Conservation (phyloP, 768 basidiomycete species). For the Pilatotrama ljubarskyi region DNA sequence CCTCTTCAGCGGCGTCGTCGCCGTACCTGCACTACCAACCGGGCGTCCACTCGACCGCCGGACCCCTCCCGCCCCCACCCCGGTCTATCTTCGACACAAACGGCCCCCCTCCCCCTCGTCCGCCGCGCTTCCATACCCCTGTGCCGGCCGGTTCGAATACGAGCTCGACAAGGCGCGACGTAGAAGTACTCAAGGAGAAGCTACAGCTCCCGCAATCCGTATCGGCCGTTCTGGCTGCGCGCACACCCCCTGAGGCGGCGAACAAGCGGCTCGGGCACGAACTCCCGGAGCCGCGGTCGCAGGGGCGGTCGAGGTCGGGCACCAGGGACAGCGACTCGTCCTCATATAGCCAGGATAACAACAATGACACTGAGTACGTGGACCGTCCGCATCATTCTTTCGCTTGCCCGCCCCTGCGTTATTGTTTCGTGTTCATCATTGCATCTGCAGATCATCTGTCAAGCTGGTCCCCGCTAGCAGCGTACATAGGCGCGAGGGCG, state of each 20-base stretch:
- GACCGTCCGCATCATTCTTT: background rate
- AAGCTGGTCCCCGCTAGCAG: slow-evolving; percentile 16
- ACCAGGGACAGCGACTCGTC: slow-evolving; percentile 11
- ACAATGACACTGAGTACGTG: slow-evolving; percentile 27
- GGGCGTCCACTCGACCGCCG: slow-evolving; percentile 68
- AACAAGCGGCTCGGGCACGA: slow-evolving; percentile 8
- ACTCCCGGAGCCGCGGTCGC: background rate
- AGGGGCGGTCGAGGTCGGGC: background rate
- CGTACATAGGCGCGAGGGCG: slow-evolving; percentile 58
- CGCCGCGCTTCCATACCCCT: slow-evolving; percentile 42
- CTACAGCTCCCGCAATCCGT: slow-evolving; percentile 59
- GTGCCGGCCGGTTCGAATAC: slow-evolving; percentile 25
- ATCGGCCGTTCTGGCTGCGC: slow-evolving; percentile 36
- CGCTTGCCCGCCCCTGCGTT: background rate
- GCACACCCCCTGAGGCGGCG: slow-evolving; percentile 21
- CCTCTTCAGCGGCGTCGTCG: slow-evolving; percentile 24
- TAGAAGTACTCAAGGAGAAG: slow-evolving; percentile 59
- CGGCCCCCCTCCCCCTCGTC: slow-evolving; percentile 62
- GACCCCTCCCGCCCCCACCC: slow-evolving; percentile 72
- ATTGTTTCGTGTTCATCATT: background rate
- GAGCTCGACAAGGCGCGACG: slow-evolving; percentile 34
- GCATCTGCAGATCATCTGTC: slow-evolving; percentile 11
- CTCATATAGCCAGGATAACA: slow-evolving; percentile 13
- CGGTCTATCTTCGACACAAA: slow-evolving; percentile 51
- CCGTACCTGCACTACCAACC: slow-evolving; percentile 64